A percentile compares a stretch with the other conserved stretches of the same genome.
These are phyloP conservation scores for Colletotrichum limetticola DNA, from an alignment of 2,329 filamentous ascomycete genomes.

Conservation along the genomic window DNA sequence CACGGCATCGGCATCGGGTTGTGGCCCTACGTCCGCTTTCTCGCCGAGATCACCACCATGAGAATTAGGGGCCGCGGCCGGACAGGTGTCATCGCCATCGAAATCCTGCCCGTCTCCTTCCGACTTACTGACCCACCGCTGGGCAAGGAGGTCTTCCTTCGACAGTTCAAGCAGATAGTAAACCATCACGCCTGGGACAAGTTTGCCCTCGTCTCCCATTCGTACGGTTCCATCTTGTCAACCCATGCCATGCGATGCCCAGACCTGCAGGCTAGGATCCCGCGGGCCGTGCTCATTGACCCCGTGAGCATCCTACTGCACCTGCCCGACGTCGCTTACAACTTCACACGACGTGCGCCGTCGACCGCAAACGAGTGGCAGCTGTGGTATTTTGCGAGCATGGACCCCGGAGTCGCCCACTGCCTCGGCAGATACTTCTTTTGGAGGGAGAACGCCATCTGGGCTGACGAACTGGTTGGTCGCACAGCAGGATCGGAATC, in stretches of 20 bases:
- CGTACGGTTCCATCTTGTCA: constrained; percentile 69
- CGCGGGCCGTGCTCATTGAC: constrained; percentile 61
- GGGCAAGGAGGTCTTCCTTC: constrained; percentile 61
- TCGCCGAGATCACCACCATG: constrained; percentile 60
- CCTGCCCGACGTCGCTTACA: constrained; percentile 76
- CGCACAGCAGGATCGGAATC: background rate
- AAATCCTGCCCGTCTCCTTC: constrained; percentile 73
- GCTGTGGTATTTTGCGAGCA: constrained; percentile 76
- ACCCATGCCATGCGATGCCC: constrained; percentile 69
- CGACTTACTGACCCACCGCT: constrained; percentile 67
- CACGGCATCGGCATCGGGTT: constrained; percentile 79
- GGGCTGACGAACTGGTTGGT: constrained; percentile 70
- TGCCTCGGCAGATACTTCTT: constrained; percentile 75
- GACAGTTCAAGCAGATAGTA: constrained; percentile 67
- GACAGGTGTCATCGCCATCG: constrained; percentile 72
- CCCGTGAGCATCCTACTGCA: constrained; percentile 76
- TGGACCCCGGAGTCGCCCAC: constrained; percentile 73
- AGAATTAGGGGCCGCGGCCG: constrained; percentile 47
- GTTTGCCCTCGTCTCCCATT: constrained; percentile 71
- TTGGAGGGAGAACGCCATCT: constrained; percentile 77
- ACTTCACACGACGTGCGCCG: constrained; percentile 69
- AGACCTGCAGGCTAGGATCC: constrained; percentile 60
- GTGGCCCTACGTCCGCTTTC: constrained; percentile 68
- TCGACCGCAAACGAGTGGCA: constrained; percentile 74
- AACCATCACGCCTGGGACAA: constrained; percentile 65